Base-by-base conservation (phyloP, 1,284 basidiomycete genomes). In the Tilletia horrida region DNA sequence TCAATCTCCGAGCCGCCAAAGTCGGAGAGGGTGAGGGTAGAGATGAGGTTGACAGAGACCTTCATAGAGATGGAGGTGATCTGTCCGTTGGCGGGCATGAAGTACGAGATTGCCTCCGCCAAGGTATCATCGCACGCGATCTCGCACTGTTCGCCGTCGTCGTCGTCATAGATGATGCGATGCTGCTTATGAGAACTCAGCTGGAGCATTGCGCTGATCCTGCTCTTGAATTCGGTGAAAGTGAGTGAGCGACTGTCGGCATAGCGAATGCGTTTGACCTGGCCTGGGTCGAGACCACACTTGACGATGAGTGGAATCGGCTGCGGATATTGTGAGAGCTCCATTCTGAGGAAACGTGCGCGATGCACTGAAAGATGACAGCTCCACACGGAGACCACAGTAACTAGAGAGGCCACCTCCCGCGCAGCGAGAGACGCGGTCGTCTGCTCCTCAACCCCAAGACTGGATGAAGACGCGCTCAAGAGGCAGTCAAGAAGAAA, bases 131-230 rank as follows among this genome's bases (percentile, higher is more conserved):
- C 63, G 63, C 44, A 64, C 11, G 42, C 47, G 29, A 64, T 50
- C 45, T 64, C 63, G 63, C 63, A 64, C 63, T 48, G 42, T 29
- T 64, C 63, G 16, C 63, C 63, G 21, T 64, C 63, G 31, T 64
- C 63, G 47, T 64, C 63, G 21, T 42, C 44, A 29, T 64, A 64
- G 63, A 59, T 59, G 55, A 59, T 59, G 7, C 55, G 23, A 29
- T 59, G 55, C 55, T 59, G 55, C 55, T 59, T 59, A 27, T 59
- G 55, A 16, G 55, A 29, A 27, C 55, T 59, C 13, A 59, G 55
- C 29, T 59, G 55, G 29, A 59, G 55, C 2, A 59, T 29, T 16
- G 55, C 31, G 29, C 29, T 59, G 55, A 59, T 59, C 9, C 55
- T 25, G 27, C 31, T 25, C 27, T 59, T 25, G 55, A 59, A 59